Evolutionary conservation across 352 stramenopile species (phyloP).

Genomic region (Globisporangium yorkense): DNA sequence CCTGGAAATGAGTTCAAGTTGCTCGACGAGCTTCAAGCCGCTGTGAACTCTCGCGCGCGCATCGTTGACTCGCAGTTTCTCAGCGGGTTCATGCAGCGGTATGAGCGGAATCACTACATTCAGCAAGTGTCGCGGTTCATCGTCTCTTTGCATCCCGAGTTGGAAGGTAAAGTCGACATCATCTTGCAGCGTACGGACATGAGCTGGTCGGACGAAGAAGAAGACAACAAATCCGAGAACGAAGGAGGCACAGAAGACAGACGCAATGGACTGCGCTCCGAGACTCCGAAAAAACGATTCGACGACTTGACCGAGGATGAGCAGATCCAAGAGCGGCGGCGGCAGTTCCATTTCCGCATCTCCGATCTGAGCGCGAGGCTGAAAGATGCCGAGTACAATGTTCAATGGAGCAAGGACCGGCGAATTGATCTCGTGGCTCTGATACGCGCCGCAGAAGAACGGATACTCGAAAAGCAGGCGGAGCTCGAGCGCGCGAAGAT

Average conservation of each 20-base stretch:
- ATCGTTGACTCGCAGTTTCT: constrained; percentile 74
- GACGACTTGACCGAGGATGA: constrained; percentile 50
- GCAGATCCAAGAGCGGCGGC: constrained; percentile 41
- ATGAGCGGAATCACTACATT: constrained; percentile 68
- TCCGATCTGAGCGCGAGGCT: constrained; percentile 46
- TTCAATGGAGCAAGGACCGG: constrained; percentile 69
- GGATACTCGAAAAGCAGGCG: constrained; percentile 75
- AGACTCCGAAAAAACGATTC: constrained; percentile 21
- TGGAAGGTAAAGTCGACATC: constrained; percentile 39
- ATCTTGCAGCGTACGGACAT: constrained; percentile 29
- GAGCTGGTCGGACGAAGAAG: neutral
- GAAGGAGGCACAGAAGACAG: constrained; percentile 5
- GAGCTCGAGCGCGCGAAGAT: constrained; percentile 63
- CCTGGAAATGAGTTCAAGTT: constrained; percentile 61
- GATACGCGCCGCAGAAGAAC: constrained; percentile 55
- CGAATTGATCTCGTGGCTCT: constrained; percentile 64
- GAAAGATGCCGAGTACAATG: constrained; percentile 65
- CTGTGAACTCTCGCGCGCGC: constrained; percentile 61
- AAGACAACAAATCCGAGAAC: neutral
- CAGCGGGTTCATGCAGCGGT: constrained; percentile 79
- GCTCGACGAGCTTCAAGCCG: constrained; percentile 72
- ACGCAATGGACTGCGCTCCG: neutral
- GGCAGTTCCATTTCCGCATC: constrained; percentile 75
- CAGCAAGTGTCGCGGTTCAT: constrained; percentile 61
- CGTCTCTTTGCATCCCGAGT: constrained; percentile 36